Base-by-base conservation (phyloP, 768 basidiomycete genomes). In the Leccinum disarticulatum region DNA sequence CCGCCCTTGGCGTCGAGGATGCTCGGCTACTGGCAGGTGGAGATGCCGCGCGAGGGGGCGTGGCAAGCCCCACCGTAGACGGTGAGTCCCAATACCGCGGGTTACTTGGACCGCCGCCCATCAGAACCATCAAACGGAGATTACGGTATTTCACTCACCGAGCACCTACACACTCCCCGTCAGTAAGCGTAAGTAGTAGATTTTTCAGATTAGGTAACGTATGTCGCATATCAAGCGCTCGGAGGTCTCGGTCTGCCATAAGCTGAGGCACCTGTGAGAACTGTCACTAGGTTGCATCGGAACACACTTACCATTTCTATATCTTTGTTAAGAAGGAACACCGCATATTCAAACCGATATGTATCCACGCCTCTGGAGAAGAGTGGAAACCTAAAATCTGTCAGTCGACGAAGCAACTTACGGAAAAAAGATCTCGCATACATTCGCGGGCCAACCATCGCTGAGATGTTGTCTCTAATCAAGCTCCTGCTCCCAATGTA, bases 161-260 rank as follows among this genome's bases (percentile, higher is more conserved):
- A 35, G 77, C 64, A 54, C 73, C 75, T 30, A 78, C 74, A 49
- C 77, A 79, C 67, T 87, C 86, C 52, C 87, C 88, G 67, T 87
- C 84, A 56, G 88, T 91, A 64, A 96, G 79, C 11, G 91, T 95
- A 31, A 98, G 82, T 55, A 98, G 73, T 19, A 98, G 80, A 68
- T 95, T 95, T 78, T 97, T 98, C 63, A 99, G 81, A 77, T 99
- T 99, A 46, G 95, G 95, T 30, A 99, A 80, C 4, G 97, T 98
- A 71, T 99, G 95, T 52, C 95, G 85, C 77, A 96, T 87, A 76
- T 99, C 97, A 66, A 96, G 76, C 22, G 94, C 89, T 47, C 89
- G 87, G 57, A 98, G 78, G 70, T 91, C 85, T n/a, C 89, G 87
- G 67, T 95, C 92, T 57, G 84, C 80, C 95, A 95, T 96, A 55